phyloP scores from a whole-genome alignment of 768 basidiomycete species.

The Hericium erinaceus region DNA sequence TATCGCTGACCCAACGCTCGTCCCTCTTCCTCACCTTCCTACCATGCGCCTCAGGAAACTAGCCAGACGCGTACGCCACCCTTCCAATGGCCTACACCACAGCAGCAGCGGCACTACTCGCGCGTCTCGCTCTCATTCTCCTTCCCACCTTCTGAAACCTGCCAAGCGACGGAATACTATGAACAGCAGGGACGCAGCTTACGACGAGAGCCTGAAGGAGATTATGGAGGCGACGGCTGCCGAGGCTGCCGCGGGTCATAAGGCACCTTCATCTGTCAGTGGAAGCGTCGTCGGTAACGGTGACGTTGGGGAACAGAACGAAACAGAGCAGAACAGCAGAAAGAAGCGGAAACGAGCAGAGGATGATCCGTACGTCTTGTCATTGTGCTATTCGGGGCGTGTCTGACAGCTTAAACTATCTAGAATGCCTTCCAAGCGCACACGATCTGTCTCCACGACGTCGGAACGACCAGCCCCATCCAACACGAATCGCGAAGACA shows the following conservation, averaged over 20 bases:
- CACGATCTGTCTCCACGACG: conserved; percentile 62
- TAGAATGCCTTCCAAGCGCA: conserved; percentile 58
- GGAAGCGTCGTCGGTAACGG: conserved; percentile 27
- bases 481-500: conserved; percentile 33
- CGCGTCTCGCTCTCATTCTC: conserved; percentile 70
- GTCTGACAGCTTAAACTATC: conserved; percentile 3
- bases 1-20: conserved; percentile 4
- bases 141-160: conserved; percentile 44
- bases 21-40: conserved; percentile 12
- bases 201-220: conserved; percentile 77
- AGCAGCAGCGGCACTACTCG: conserved; percentile 31
- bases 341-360: conserved; percentile 69
- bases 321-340: conserved; percentile 36
- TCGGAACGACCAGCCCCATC: conserved; percentile 47
- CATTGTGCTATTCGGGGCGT: conserved; percentile 1
- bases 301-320: conserved; percentile 39
- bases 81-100: conserved; percentile 30
- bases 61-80: conserved; percentile 58
- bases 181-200: conserved; percentile 93
- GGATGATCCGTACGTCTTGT: conserved; percentile 53
- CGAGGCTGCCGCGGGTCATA: conserved; percentile 48
- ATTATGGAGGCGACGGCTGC: conserved; percentile 67
- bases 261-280: conserved; percentile 27
- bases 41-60: conserved; percentile 40
- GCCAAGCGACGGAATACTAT: conserved; percentile 91